Base-by-base conservation (phyloP, 2,329 filamentous ascomycete genomes). In the Epichloe uncinata region DNA sequence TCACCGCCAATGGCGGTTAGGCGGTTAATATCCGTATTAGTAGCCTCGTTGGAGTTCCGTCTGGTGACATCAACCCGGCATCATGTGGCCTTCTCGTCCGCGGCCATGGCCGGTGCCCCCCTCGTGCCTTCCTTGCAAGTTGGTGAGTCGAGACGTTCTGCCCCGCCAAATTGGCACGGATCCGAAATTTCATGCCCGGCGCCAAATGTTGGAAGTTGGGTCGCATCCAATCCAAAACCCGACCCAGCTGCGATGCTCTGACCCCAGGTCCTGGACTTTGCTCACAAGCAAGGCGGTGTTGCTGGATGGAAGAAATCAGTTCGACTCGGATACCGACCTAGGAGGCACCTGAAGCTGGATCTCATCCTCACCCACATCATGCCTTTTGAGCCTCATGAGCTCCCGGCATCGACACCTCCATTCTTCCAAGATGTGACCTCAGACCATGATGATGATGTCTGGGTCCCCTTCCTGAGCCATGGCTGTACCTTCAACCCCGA, bases 401-500 rank as follows among this genome's bases (percentile, higher is more conserved):
- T 63, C 15, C 56, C 60, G 20, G 47, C 53, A 42, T 61, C 52
- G 40, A 58, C 60, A 20, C 50, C 55, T 44, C 54, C 59, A 20
- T 57, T 57, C 34, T 61, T 68, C 40, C 49, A 56, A 15, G 61
- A 67, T 48, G 47, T 50, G 13, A 55, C 55, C 13, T 50, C 40
- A 8, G 44, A 38, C 22, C 13, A 54, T 48, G 47, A 52, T 9
- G 5, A 54, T 46, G 49, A 52, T n/a, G 35, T 5, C 45, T 84
- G 80, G 80, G 66, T 68, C 47, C 77, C 77, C 42, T 67, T 81
- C 52, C 75, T 73, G 57, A 69, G 67, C 53, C 74, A 79, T 56
- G 61, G 57, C 20, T 87, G 84, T 62, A 72, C 71, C 12, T 90
- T 89, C 61, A 67, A 74, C 15, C 74, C 81, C 1, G 70, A 74